Evolutionary conservation across 116 monocot genomes (phyloP).

Genomic region (Dioscorea cayenensis): DNA sequence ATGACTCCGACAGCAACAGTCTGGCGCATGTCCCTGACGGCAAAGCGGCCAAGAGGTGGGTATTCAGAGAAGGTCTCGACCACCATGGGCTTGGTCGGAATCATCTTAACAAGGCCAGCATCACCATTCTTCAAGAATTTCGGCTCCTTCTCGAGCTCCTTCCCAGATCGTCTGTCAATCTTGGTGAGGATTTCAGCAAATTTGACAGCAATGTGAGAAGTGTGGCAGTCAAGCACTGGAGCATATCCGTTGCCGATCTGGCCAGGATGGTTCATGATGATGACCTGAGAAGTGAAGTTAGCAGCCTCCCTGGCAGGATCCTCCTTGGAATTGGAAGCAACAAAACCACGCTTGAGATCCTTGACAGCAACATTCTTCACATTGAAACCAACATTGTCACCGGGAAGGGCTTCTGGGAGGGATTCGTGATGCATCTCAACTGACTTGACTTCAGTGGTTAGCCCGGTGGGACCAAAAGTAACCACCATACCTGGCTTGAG

Average conservation of each 20-base stretch:
- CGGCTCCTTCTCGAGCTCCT: slow-evolving; percentile 17
- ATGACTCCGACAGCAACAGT: slow-evolving; percentile 20
- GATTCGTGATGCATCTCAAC: slow-evolving; percentile 20
- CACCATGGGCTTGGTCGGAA: slow-evolving; percentile 18
- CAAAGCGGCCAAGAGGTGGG: slow-evolving; percentile 16
- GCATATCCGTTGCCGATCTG: slow-evolving; percentile 20
- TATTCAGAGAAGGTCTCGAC: slow-evolving; percentile 16
- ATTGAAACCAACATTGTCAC: slow-evolving; percentile 8
- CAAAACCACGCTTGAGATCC: slow-evolving; percentile 21
- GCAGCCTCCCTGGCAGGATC: slow-evolving; percentile 17
- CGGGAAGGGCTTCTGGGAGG: slow-evolving; percentile 10
- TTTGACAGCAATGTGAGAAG: slow-evolving; percentile 17
- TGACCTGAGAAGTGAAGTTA: slow-evolving; percentile 19
- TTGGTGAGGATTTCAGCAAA: slow-evolving; percentile 17
- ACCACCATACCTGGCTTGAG: slow-evolving; percentile 17
- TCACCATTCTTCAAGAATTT: slow-evolving; percentile 20
- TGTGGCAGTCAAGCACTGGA: slow-evolving; percentile 18
- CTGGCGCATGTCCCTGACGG: slow-evolving; percentile 19
- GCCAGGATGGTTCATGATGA: slow-evolving; percentile 21
- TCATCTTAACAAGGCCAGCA: slow-evolving; percentile 13
- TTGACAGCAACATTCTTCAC: slow-evolving; percentile 22
- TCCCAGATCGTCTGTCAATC: slow-evolving; percentile 18
- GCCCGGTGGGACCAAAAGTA: slow-evolving; percentile 8
- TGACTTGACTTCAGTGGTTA: slow-evolving; percentile 12
- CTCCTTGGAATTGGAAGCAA: slow-evolving; percentile 18